Evolutionary conservation across 2,329 filamentous ascomycete genomes (phyloP), one percentile per base, ranked within the genome.

Genomic region (Pezicula neosporulosa): DNA sequence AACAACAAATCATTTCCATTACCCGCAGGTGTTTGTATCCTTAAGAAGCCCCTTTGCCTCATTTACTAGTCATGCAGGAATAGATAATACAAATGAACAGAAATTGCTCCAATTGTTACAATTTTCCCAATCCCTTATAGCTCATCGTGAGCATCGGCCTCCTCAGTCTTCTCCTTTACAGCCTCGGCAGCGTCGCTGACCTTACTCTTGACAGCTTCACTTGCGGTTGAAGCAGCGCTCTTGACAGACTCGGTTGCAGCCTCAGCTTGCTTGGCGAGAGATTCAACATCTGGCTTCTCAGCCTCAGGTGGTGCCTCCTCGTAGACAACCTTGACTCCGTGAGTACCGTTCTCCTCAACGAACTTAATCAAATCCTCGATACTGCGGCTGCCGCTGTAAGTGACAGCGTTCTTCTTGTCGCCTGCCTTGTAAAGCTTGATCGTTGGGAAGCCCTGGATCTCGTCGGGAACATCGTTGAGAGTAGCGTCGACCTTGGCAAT

Each of bases 401-500:
- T 90, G 57, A 97, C 73, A 53, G 94, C 89, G 62, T 84, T 77
- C 67, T 81, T 80, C 85, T 99, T 99, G 73, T 81, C 80, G 66
- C 91, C 92, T 64, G 94, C 94, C 59, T 90, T 83, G 87, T 85
- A 99, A 62, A 99, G 83, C 83, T 97, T 97, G 83, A 99, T 97
- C 71, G 94, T 99, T 52, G 94, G 94, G 87, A 99, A 99, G 59
- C 94, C 94, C 73, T 90, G 83, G 68, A 99, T 90, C 77, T 96
- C 90, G 73, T 97, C 93, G 52, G 94, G 94, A 52, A 97, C 90
- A 65, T 99, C 94, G 78, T 99, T 99, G 76, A 77, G 75, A 56
- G 94, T 99, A 53, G 94, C 94, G 68, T 99, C 94, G 62, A 99
- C 87, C 87, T 99, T 99, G 74, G 92, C 94, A 68, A 99, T 89